Evolutionary conservation across 768 basidiomycete genomes (phyloP), one percentile per base, ranked within the genome.

Genomic region (Cyclocybe cylindracea): DNA sequence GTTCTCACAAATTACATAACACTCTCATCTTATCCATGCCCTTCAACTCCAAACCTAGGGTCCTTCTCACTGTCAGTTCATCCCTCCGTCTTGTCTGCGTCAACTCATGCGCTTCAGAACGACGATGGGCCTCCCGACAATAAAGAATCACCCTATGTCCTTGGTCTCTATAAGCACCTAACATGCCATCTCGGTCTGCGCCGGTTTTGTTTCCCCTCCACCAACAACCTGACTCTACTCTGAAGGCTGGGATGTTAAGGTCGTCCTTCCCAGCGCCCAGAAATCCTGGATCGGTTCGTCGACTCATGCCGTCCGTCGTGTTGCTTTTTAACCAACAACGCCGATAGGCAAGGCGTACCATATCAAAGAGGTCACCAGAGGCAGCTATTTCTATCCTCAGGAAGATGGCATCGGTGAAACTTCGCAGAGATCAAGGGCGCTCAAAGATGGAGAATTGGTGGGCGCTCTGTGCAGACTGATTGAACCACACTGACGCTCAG

Each of bases 201-300:
- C 31, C n/a, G 32, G 33, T 43, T 50, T n/a, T n/a, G 5, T 24
- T 24, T 24, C 24, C 24, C 24, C 24, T 24, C 24, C 24, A 24
- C 24, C 24, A 24, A 24, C 24, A 24, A 24, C 24, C 24, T 24
- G 24, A 24, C 24, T 24, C 24, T 24, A 5, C 24, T 52, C 39
- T 33, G n/a, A 39, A 87, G 89, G 86, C 10, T 91, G 87, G 86
- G 74, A 88, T 59, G 87, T 92, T 36, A 87, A 82, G 62, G 91
- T 91, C 11, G 87, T 91, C 48, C 71, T 91, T 19, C 89, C 89
- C 10, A 88, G 83, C 58, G 76, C 86, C 8, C 91, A 94, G 64
- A 91, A 90, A 66, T 90, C 88, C 35, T 94, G 91, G 91, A 91
- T 94, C 33, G 91, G 91, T 88, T 53, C 46, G 75, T 63, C 37